Conservation (phyloP, 257 asterid genomes). For the Scutellaria baicalensis region DNA sequence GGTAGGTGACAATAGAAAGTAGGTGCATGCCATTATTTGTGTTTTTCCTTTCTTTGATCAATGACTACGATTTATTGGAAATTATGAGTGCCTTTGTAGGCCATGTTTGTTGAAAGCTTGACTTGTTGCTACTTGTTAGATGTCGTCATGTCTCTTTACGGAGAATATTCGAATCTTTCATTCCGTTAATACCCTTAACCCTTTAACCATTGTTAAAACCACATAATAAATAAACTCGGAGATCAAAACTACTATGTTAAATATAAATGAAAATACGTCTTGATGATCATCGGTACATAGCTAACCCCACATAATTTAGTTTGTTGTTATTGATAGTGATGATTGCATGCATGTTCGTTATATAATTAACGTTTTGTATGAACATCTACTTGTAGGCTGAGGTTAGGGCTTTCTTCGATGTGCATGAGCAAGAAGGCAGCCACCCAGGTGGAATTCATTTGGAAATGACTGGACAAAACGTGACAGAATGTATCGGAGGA, state of each 20-base stretch:
- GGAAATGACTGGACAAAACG: slow-evolving; percentile 86
- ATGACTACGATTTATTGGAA: not conserved
- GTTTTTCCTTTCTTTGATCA: slow-evolving; percentile 4
- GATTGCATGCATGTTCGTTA: not conserved
- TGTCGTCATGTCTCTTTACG: not conserved
- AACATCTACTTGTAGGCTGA: slow-evolving; percentile 35
- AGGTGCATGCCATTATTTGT: slow-evolving; percentile 15
- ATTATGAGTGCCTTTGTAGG: slow-evolving; percentile 1
- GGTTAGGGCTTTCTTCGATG: slow-evolving; percentile 85
- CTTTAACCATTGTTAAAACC: not conserved
- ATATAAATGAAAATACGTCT: too few species aligned
- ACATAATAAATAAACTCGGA: not conserved
- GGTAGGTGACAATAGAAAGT: slow-evolving; percentile 27
- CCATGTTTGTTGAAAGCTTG: slow-evolving; percentile 8
- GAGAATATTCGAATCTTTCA: not conserved
- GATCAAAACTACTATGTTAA: too few species aligned
- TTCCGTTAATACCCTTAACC: not conserved
- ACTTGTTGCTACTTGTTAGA: not conserved
- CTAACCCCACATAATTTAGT: too few species aligned
- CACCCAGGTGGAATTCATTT: slow-evolving; percentile 81
- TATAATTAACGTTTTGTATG: not conserved
- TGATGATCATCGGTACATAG: too few species aligned
- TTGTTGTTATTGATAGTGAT: too few species aligned
- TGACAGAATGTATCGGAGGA: slow-evolving; percentile 84
- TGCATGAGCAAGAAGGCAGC: slow-evolving; percentile 90